Evolutionary conservation across 768 basidiomycete species (phyloP), one percentile per base, ranked within the genome.

Genomic region (Lentinula raphanica): DNA sequence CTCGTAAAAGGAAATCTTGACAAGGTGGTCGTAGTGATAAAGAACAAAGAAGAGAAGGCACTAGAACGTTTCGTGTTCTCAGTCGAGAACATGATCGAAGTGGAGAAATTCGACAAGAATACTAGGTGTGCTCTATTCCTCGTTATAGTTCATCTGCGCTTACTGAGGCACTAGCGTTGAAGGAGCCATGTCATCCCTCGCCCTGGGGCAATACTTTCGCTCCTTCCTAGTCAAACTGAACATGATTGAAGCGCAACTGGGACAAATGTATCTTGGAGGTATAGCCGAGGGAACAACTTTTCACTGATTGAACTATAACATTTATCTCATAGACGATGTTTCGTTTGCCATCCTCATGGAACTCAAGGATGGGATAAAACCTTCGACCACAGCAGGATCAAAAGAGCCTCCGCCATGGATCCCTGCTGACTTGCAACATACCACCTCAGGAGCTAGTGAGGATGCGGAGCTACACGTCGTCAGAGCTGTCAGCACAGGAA

Each of bases 31-130:
- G 74, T 98, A 5, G 87, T 94, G 31, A 86, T 98, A 69, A 94
- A 93, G 65, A 84, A 89, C 67, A 84, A 83, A 61, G 81, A 89
- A 9, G 86, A 93, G 60, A 75, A 86, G 23, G 80, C 92, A 15
- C 73, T 97, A n/a, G 95, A 98, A 68, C 82, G 94, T 2, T 97
- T 90, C 69, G 81, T 96, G 19, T 93, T 97, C 69, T 85, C 92
- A 23, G 69, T 96, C n/a, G 85, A 88, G 60, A 88, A 81, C 68
- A 87, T 95, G 83, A 81, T 92, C 28, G 68, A 85, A 55, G 79
- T 90, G 28, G 88, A 89, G 61, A 63, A 76, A 0, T 88, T 81
- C 71, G 79, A 88, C 68, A 89, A 85, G 66, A 85, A 90, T 61
- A 80, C 81, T 19, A 81, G 82, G 90, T 88, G 62, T 57, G 67